Evolutionary conservation across 192 early-diverging fungal species (phyloP).

Genomic region (Rhizophagus prolifer): DNA sequence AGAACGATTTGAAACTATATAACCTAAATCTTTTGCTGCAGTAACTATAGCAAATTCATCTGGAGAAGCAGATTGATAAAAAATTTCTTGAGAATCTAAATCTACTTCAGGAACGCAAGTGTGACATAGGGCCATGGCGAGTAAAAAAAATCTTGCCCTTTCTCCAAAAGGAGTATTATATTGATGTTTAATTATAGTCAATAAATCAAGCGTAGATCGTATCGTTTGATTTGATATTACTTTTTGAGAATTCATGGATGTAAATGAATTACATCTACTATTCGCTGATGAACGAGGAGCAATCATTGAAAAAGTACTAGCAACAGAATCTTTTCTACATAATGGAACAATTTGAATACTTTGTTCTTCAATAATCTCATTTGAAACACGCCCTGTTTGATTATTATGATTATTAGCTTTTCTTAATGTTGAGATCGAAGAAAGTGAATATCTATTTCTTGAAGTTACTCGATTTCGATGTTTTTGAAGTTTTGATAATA

Average conservation of each 20-base stretch:
- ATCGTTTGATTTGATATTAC: not conserved
- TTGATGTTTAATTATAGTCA: conserved; percentile 20
- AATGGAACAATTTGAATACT: not conserved
- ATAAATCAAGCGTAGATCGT: conserved; percentile 7
- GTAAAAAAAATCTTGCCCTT: conserved; percentile 63
- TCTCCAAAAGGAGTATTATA: conserved; percentile 23
- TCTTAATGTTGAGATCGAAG: not conserved
- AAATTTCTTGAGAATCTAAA: conserved; percentile 52
- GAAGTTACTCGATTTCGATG: not conserved
- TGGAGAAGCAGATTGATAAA: conserved; percentile 79
- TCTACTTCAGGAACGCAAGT: conserved; percentile 74
- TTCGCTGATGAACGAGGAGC: conserved; percentile 11
- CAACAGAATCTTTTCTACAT: not conserved
- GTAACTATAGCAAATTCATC: conserved; percentile 83
- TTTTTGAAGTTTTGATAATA: conserved; percentile 15
- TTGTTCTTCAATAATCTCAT: conserved; percentile 6
- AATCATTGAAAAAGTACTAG: conserved; percentile 27
- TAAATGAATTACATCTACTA: conserved; percentile 5
- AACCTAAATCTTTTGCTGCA: conserved; percentile 73
- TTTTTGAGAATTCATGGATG: conserved; percentile 2
- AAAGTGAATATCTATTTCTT: not conserved
- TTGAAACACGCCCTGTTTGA: not conserved
- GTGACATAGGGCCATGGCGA: conserved; percentile 80
- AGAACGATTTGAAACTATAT: conserved; percentile 60
- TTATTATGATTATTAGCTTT: not conserved